Base-by-base conservation (phyloP, 306 rosid genomes). In the Comarum palustre region DNA sequence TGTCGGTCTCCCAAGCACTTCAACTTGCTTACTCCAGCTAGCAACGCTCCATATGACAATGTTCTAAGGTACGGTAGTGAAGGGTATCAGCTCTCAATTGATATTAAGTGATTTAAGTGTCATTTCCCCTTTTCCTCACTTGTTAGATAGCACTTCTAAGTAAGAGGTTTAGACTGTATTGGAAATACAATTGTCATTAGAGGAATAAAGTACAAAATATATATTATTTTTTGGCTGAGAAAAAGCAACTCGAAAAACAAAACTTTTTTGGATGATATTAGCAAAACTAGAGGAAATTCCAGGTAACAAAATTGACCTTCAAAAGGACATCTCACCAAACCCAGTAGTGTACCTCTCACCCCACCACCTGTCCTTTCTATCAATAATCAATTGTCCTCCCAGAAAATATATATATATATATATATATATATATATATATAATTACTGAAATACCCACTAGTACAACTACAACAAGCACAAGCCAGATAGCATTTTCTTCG, bases 1-100 rank as follows among this genome's bases (percentile, higher is more conserved):
- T 73, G 82, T 77, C 61, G 78, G 90, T 84, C 87, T 82, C 81
- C 82, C 82, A 78, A 74, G 80, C 45, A 81, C 82, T 71, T 85
- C 67, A 82, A 61, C 81, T 68, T 82, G 79, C 58, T 82, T 84
- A 81, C 66, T 82, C 89, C 90, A 83, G 90, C 86, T 62, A 78
- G 78, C 82, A 80, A 54, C 79, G 69, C 73, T 78, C 62, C 78
- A 51, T 61, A 32, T 81, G 80, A 73, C 84, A 84, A 82, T 77
- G 80, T 75, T 82, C 79, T 71, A 83, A 85, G 60, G 74, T 71
- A 83, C 83, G 60, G 74, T 66, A 68, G 58, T 68, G 72, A 75
- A 76, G 78, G 72, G 51, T 20, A 64, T 22, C 24, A 4, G 52
- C 42, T 51, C 50, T 25, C 27, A 51, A 24, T 25, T 6, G 22